A percentile compares a stretch with the other conserved stretches of the same genome.
These are phyloP conservation scores for Kernera saxatilis DNA, from an alignment of 345 rosid genomes.

Conservation along the genomic window DNA sequence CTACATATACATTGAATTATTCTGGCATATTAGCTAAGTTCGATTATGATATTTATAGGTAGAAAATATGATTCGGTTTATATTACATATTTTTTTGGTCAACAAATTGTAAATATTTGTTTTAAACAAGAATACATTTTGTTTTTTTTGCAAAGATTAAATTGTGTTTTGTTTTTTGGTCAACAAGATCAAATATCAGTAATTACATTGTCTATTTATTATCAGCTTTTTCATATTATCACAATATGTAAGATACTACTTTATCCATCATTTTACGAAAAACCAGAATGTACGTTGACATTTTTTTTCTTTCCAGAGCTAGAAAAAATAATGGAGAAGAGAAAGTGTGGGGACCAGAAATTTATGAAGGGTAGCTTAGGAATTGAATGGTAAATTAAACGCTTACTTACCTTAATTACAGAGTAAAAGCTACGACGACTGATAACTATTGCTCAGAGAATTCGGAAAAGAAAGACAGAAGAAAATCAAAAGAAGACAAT, in stretches of 20 bases:
- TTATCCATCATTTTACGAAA: not conserved
- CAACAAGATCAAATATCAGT: not conserved
- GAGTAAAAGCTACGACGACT: conserved; percentile 22
- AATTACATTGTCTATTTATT: not conserved
- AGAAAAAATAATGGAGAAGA: not conserved
- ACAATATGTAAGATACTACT: not conserved
- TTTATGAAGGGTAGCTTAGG: not conserved
- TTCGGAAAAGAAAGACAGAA: not conserved
- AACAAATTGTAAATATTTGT: not conserved
- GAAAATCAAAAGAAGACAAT: not conserved
- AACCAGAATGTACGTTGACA: not conserved
- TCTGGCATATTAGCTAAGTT: not conserved
- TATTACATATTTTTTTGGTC: too few species aligned
- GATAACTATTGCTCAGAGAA: not conserved
- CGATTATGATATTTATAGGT: not conserved
- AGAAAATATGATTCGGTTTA: too few species aligned
- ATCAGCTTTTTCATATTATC: not conserved
- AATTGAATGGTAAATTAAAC: conserved; percentile 16
- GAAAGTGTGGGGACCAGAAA: not conserved
- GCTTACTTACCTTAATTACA: conserved; percentile 24
- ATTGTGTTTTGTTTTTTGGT: not conserved
- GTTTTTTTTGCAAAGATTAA: not conserved
- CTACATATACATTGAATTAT: not conserved
- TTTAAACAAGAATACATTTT: not conserved
- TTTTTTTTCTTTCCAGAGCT: not conserved